Percentiles rank a stretch among this genome's conserved stretches.
These are phyloP conservation scores for Phytomonas sp. DNA, from an alignment of 208 protist species.

Conservation along the genomic window DNA sequence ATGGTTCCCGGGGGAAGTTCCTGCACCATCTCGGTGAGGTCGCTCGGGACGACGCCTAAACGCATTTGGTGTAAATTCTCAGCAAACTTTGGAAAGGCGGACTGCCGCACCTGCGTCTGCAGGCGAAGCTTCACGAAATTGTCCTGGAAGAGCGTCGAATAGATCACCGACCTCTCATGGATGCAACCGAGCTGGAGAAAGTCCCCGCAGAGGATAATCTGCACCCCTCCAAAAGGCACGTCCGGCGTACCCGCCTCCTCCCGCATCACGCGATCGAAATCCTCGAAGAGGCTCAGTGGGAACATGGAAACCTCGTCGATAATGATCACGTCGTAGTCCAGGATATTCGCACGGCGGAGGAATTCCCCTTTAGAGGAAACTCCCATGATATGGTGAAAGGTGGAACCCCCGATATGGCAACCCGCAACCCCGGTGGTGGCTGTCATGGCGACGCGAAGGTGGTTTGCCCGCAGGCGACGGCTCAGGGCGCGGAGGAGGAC, in stretches of 20 bases:
- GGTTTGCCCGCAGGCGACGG: conserved; percentile 61
- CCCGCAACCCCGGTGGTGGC: conserved; percentile 87
- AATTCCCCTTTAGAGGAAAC: conserved; percentile 72
- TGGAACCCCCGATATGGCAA: conserved; percentile 86
- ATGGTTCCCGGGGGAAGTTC: conserved; percentile 76
- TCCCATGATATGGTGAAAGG: conserved; percentile 86
- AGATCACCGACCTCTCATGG: conserved; percentile 74
- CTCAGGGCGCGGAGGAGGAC: conserved; percentile 68
- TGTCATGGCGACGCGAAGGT: conserved; percentile 81
- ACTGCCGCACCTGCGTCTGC: conserved; percentile 64
- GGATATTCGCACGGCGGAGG: conserved; percentile 51
- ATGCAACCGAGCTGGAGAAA: conserved; percentile 89
- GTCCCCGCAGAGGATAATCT: conserved; percentile 91
- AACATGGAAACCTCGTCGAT: conserved; percentile 93
- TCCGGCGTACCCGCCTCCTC: conserved; percentile 80
- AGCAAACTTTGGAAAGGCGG: conserved; percentile 49
- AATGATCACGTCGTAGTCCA: conserved; percentile 87
- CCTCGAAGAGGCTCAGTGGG: conserved; percentile 73
- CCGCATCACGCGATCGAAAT: conserved; percentile 75
- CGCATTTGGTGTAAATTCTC: conserved; percentile 71
- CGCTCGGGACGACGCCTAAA: conserved; percentile 46
- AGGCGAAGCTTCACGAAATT: conserved; percentile 78
- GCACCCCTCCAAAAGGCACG: conserved; percentile 86
- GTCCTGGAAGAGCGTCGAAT: conserved; percentile 50
- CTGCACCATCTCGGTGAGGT: conserved; percentile 54